Evolutionary conservation across 2,329 filamentous ascomycete genomes (phyloP).

Genomic region (Aspergillus tanneri): DNA sequence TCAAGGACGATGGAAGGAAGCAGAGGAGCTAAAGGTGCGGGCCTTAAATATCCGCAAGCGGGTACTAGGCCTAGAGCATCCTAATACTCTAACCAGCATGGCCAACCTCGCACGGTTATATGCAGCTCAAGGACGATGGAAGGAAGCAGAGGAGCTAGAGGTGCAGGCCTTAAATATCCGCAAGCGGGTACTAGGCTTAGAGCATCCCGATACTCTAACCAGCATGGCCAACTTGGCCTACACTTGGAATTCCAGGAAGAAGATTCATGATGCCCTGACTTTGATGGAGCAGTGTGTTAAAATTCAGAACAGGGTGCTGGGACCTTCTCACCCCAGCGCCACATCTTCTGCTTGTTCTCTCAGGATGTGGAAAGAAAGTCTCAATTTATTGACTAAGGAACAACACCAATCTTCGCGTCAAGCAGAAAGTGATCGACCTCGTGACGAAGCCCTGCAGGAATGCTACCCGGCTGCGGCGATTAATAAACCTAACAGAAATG

Average conservation of each 20-base stretch:
- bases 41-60: slow-evolving; percentile 18
- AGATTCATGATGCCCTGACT: neutral
- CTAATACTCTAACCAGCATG: slow-evolving; percentile 6
- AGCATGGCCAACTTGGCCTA: slow-evolving; percentile 5
- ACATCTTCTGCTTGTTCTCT: neutral
- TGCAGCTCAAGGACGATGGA: neutral
- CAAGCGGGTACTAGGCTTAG: slow-evolving; percentile 16
- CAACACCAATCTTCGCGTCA: too few relatives aligned
- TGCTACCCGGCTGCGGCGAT: too few relatives aligned
- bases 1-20: slow-evolving; percentile 15
- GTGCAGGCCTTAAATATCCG: slow-evolving; percentile 18
- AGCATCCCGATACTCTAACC: slow-evolving; percentile 10
- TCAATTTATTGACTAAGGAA: too few relatives aligned
- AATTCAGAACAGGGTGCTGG: neutral
- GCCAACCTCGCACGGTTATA: slow-evolving; percentile 2
- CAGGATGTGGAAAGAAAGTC: slow-evolving; percentile 1
- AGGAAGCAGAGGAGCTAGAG: slow-evolving; percentile 20
- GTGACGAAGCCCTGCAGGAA: too few relatives aligned
- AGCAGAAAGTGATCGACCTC: too few relatives aligned
- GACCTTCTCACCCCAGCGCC: neutral
- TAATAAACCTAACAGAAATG: too few relatives aligned
- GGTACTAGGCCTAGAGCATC: slow-evolving; percentile 15
- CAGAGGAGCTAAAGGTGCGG: slow-evolving; percentile 18
- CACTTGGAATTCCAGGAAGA: neutral
- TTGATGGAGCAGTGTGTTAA: neutral